phyloP scores from a whole-genome alignment of 805 yeast species.

The Trichomonascus vanleenenianus region DNA sequence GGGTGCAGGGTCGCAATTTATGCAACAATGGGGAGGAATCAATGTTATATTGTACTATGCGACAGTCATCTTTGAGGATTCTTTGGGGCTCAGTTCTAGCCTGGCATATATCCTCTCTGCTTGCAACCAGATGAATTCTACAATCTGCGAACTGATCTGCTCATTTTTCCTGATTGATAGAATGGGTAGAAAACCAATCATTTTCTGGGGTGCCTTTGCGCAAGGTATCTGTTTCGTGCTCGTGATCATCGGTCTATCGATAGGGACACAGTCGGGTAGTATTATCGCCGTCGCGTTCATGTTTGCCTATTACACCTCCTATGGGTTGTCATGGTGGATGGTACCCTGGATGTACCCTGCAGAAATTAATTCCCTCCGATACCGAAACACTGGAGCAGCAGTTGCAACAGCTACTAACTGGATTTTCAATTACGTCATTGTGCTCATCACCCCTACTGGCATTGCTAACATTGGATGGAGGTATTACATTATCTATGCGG shows the following conservation, averaged over 20 bases:
- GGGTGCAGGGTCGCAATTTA: constrained; percentile 56
- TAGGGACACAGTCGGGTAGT: constrained; percentile 3
- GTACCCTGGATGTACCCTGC: constrained; percentile 1
- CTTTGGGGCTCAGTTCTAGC: neutral
- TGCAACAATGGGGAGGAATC: constrained; percentile 66
- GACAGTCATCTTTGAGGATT: neutral
- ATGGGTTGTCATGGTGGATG: constrained; percentile 30
- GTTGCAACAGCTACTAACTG: constrained; percentile 56
- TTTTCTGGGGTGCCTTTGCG: neutral
- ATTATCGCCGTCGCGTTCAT: constrained; percentile 9
- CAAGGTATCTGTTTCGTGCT: constrained; percentile 10
- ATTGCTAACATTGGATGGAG: constrained; percentile 37
- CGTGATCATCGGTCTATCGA: neutral
- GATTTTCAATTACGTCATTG: constrained; percentile 55
- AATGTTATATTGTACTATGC: constrained; percentile 58
- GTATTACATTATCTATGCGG: constrained; percentile 41
- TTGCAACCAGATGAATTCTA: neutral
- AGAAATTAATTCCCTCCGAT: neutral
- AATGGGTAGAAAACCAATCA: neutral
- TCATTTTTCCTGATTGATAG: neutral
- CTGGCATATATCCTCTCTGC: neutral
- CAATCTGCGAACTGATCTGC: neutral
- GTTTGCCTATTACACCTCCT: constrained; percentile 24
- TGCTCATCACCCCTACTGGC: constrained; percentile 34
- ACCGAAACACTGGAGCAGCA: constrained; percentile 32